Percentiles rank a stretch among this genome's conserved stretches.
These are phyloP conservation scores for Gentiana macrophylla DNA, from an alignment of 257 asterid species.

Conservation along the genomic window DNA sequence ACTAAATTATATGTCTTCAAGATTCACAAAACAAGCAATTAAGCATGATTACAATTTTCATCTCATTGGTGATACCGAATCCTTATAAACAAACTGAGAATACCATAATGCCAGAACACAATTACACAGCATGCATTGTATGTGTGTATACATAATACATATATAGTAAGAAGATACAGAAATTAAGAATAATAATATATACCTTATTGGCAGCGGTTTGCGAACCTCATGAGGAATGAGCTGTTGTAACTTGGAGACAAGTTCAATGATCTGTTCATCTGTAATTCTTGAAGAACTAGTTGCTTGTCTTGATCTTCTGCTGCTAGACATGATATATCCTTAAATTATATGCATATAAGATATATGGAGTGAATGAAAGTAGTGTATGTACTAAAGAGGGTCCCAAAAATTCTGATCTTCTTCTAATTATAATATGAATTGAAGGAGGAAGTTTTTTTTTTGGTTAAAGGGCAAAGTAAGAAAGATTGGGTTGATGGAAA, in stretches of 20 bases:
- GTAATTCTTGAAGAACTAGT: constrained; percentile 28
- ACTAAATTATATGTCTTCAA: no score
- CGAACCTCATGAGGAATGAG: constrained; percentile 44
- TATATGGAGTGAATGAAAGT: neutral
- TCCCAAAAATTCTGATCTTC: neutral
- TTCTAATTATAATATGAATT: neutral
- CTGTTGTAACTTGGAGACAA: constrained; percentile 36
- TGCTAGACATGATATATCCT: constrained; percentile 13
- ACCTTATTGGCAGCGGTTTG: constrained; percentile 35
- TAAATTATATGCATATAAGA: neutral
- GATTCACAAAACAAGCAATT: no score
- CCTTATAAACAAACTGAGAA: no score
- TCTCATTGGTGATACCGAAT: no score
- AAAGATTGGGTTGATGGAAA: constrained; percentile 25
- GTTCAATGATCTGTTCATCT: constrained; percentile 36
- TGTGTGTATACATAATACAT: neutral
- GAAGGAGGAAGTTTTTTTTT: neutral
- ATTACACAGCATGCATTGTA: neutral
- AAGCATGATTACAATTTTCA: no score
- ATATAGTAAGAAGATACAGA: neutral
- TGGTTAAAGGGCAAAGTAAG: constrained; percentile 2
- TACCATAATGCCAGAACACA: neutral
- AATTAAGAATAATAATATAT: neutral
- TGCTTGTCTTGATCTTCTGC: constrained; percentile 35
- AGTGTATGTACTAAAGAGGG: neutral